These are phyloP conservation scores for Oryza rufipogon DNA, from an alignment of 176 grass and related monocot species.

Conservation along the genomic window DNA sequence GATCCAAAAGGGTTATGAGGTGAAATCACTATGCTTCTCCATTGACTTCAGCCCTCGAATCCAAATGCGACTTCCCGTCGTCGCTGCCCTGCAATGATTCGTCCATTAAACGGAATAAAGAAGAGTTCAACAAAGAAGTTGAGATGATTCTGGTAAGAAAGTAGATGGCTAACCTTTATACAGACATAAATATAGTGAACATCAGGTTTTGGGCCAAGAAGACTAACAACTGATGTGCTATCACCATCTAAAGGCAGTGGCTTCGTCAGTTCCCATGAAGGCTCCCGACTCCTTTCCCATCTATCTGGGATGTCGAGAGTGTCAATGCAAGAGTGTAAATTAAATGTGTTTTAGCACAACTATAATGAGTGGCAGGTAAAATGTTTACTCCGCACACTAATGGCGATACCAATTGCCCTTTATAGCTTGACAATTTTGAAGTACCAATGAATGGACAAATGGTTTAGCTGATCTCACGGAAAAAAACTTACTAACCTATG, in stretches of 20 bases:
- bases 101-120: neutral
- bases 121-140: conserved; percentile 1
- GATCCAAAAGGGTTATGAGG: conserved; percentile 20
- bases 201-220: conserved; percentile 83
- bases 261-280: conserved; percentile 72
- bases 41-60: neutral
- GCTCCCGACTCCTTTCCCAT: conserved; percentile 60
- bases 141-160: neutral
- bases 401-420: neutral
- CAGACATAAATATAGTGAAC: conserved; percentile 95
- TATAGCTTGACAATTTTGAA: neutral
- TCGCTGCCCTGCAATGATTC: conserved; percentile 18
- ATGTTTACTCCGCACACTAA: neutral
- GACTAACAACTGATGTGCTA: conserved; percentile 42
- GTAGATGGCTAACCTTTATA: conserved; percentile 62
- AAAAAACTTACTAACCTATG: conserved; percentile 70
- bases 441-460: neutral
- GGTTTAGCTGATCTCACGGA: neutral
- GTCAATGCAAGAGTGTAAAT: neutral
- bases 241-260: conserved; percentile 77
- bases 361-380: neutral
- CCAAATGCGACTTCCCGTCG: neutral
- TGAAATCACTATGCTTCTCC: conserved; percentile 30
- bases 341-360: neutral
- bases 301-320: conserved; percentile 55